Conservation (phyloP, 2,329 filamentous ascomycete species). For the Phaeophleospora eucalypticola region DNA sequence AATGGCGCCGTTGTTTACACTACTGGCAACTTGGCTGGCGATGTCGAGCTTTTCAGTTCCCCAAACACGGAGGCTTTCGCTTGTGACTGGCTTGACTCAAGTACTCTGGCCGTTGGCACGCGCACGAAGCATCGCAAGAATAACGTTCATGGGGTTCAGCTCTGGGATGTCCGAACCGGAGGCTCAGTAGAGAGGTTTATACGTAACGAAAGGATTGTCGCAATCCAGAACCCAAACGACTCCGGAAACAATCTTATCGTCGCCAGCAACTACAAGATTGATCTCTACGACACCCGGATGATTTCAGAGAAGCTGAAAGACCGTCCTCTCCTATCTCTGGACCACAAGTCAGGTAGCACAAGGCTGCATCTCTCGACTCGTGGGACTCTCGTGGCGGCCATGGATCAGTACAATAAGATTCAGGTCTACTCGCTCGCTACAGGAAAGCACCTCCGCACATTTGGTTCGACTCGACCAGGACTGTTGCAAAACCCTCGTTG, state of each 20-base stretch:
- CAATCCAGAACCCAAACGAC: constrained; percentile 5
- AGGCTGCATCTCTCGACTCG: constrained; percentile 3
- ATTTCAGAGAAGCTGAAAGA: constrained; percentile 1
- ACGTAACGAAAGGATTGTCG: constrained; percentile 9
- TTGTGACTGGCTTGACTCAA: neutral
- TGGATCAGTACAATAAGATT: constrained; percentile 19
- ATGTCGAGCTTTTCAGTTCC: neutral
- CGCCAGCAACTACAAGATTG: constrained; percentile 17
- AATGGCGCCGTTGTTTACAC: neutral
- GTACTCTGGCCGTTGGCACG: constrained; percentile 1
- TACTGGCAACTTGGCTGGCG: neutral
- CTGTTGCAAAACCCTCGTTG: constrained; percentile 16
- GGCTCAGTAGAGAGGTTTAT: constrained; percentile 8
- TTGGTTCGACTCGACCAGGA: constrained; percentile 4
- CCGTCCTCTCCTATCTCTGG: constrained; percentile 11
- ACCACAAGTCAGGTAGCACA: constrained; percentile 7
- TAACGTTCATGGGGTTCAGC: constrained; percentile 7
- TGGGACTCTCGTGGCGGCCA: constrained; percentile 19
- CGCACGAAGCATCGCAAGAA: neutral
- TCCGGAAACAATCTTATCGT: constrained; percentile 14
- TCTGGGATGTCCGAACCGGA: constrained; percentile 17
- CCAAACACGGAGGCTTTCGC: constrained; percentile 1
- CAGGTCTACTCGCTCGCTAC: constrained; percentile 23
- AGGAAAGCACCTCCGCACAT: constrained; percentile 16
- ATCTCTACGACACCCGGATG: constrained; percentile 18